phyloP scores from a whole-genome alignment of 805 yeast species.

The Ogataea kodamae region DNA sequence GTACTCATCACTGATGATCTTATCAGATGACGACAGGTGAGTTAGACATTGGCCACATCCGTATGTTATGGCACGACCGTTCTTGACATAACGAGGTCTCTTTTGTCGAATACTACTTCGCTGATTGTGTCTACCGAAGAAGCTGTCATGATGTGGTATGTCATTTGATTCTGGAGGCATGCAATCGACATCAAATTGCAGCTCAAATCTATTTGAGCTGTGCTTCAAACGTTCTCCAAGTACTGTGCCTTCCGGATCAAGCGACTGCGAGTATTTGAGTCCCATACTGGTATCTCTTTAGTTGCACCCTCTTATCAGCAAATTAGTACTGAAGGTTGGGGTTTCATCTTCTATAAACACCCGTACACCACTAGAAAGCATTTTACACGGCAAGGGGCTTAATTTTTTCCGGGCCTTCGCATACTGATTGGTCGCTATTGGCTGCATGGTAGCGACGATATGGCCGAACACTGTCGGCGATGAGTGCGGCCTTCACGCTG shows the following conservation, averaged over 20 bases:
- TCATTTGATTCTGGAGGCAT: no score
- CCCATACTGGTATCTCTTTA: constrained; percentile 37
- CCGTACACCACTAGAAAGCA: constrained; percentile 3
- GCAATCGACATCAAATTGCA: no score
- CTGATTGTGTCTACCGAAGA: no score
- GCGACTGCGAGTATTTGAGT: constrained; percentile 41
- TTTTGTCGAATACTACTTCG: no score
- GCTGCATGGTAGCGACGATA: constrained; percentile 6
- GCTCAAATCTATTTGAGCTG: no score
- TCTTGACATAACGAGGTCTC: constrained; percentile 18
- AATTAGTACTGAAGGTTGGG: neutral
- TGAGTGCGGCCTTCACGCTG: no score
- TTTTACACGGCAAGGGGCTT: constrained; percentile 1
- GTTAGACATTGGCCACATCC: constrained; percentile 31
- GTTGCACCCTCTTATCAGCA: constrained; percentile 9
- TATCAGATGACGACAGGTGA: constrained; percentile 28
- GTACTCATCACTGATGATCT: constrained; percentile 38
- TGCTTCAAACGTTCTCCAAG: no score
- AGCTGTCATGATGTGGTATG: no score
- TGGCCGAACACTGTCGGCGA: constrained; percentile 4
- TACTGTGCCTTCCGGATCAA: constrained; percentile 34
- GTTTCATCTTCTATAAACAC: no score
- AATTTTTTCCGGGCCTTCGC: no score
- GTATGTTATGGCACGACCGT: constrained; percentile 26
- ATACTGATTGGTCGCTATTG: constrained; percentile 2